Conservation (phyloP, 768 basidiomycete genomes). For the Lactifluus rugatus region DNA sequence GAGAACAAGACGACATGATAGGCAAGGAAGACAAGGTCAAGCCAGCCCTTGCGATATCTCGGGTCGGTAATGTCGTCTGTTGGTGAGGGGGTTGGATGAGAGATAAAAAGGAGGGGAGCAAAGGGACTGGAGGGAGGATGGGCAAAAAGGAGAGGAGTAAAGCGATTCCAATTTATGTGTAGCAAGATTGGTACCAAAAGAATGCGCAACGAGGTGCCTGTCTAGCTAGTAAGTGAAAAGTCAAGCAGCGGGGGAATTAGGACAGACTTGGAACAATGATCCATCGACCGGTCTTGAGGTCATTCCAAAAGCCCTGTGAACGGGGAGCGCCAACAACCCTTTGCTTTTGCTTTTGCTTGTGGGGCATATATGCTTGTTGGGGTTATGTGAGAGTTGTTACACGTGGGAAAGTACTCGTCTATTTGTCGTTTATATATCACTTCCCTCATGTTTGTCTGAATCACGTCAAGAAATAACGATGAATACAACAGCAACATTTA, state of each 20-base stretch:
- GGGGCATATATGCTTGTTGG: too few species aligned
- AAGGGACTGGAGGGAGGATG: conserved; percentile 61
- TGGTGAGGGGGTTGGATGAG: conserved; percentile 47
- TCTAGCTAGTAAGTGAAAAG: neutral
- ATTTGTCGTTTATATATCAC: too few species aligned
- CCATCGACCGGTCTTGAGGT: conserved; percentile 54
- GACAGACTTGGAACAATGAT: conserved; percentile 59
- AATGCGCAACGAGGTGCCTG: conserved; percentile 60
- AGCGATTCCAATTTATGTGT: conserved; percentile 53
- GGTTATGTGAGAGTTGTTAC: too few species aligned
- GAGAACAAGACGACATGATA: conserved; percentile 88
- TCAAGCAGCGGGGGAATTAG: neutral
- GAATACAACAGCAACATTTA: too few species aligned
- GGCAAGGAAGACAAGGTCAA: conserved; percentile 69
- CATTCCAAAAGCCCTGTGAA: conserved; percentile 37
- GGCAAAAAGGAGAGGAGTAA: conserved; percentile 38
- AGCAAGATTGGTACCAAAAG: conserved; percentile 51
- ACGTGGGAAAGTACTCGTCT: too few species aligned
- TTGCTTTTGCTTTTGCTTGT: too few species aligned
- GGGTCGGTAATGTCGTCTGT: conserved; percentile 37
- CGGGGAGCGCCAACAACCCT: too few species aligned
- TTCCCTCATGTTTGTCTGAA: too few species aligned
- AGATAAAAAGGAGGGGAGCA: conserved; percentile 57
- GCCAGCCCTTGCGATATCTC: conserved; percentile 60
- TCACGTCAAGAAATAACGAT: too few species aligned